Conservation (phyloP, 495 filamentous ascomycete species). For the Penicillium turbatum region DNA sequence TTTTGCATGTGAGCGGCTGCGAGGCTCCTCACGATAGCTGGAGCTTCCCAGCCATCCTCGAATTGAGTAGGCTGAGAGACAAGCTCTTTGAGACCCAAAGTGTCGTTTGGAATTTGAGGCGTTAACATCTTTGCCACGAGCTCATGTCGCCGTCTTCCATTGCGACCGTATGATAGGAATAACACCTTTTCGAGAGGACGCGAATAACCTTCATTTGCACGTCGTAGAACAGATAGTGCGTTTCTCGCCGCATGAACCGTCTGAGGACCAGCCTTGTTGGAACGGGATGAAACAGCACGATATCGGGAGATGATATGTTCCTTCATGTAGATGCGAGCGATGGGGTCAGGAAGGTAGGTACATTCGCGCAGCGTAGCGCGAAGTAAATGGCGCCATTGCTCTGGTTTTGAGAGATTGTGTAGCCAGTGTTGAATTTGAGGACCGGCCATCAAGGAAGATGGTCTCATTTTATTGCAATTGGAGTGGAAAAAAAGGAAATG, state of each 20-base stretch:
- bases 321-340: conserved; percentile 57
- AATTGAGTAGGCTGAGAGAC: conserved; percentile 16
- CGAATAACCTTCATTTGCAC: conserved; percentile 63
- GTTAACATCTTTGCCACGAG: conserved; percentile 50
- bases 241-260: conserved; percentile 24
- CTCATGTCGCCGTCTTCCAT: conserved; percentile 61
- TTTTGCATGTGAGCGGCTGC: conserved; percentile 37
- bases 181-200: conserved; percentile 61
- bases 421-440: conserved; percentile 24
- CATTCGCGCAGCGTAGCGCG: conserved; percentile 79
- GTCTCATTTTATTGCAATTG: conserved; percentile 1
- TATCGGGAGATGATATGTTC: conserved; percentile 57
- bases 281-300: conserved; percentile 23
- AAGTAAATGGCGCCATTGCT: conserved; percentile 58
- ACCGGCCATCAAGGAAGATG: conserved; percentile 18
- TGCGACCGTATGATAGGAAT: conserved; percentile 65
- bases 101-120: conserved; percentile 33
- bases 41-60: conserved; percentile 37
- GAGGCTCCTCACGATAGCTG: conserved; percentile 30
- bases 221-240: conserved; percentile 38
- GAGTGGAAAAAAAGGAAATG: conserved; percentile 13
- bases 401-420: conserved; percentile 6
- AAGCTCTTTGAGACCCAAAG: conserved; percentile 19
- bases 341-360: conserved; percentile 74
- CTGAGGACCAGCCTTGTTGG: conserved; percentile 4